These are phyloP conservation scores for Tarenaya hassleriana DNA, from an alignment of 345 rosid genomes.

Conservation along the genomic window DNA sequence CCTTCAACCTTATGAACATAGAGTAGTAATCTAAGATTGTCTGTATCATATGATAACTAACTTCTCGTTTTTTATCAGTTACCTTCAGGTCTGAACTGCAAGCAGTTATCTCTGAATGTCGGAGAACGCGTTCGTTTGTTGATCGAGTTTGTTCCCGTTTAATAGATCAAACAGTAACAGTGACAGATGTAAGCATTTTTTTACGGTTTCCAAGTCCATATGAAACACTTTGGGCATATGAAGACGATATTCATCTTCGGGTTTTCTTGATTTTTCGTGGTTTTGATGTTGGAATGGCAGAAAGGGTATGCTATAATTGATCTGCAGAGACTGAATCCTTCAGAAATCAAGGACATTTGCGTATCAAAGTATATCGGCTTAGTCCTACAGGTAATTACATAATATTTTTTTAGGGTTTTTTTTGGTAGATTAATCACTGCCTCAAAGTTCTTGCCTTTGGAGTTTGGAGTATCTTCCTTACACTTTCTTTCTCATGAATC, in stretches of 20 bases:
- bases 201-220: slow-evolving; percentile 2
- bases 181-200: slow-evolving; percentile 51
- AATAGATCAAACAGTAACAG: slow-evolving; percentile 43
- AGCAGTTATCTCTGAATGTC: slow-evolving; percentile 59
- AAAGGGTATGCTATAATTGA: slow-evolving; percentile 72
- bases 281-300: slow-evolving; percentile 30
- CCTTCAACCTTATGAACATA: neutral
- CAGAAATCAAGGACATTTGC: slow-evolving; percentile 48
- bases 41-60: slow-evolving; percentile 2
- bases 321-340: slow-evolving; percentile 51
- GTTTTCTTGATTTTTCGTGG: neutral
- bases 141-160: slow-evolving; percentile 51
- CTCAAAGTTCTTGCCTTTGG: neutral
- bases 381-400: slow-evolving; percentile 58
- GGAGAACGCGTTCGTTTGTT: slow-evolving; percentile 56
- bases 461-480: slow-evolving; percentile 16
- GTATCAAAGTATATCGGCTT: slow-evolving; percentile 57
- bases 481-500: slow-evolving; percentile 20
- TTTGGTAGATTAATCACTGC: neutral
- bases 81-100: slow-evolving; percentile 56
- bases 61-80: slow-evolving; percentile 35
- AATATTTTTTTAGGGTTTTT: neutral
- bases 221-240: slow-evolving; percentile 8
- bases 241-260: slow-evolving; percentile 2
- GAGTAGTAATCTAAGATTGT: neutral